These are phyloP conservation scores for Pichiaceae sp. DNA, from an alignment of 1,139 yeast species.

Conservation along the genomic window DNA sequence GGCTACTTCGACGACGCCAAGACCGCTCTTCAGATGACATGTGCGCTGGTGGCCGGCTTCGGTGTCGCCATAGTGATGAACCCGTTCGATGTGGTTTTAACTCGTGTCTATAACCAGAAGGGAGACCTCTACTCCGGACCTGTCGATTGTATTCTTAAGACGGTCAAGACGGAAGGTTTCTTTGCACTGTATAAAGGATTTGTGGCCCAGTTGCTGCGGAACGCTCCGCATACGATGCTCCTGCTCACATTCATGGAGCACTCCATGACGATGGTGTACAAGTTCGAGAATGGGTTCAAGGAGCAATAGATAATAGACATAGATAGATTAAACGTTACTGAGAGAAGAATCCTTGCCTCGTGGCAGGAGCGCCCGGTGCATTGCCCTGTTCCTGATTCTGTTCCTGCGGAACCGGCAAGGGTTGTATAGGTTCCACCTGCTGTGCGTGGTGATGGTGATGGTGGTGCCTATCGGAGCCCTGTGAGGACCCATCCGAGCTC, in stretches of 20 bases:
- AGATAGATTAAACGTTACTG: not conserved
- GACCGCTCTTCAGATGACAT: constrained; percentile 55
- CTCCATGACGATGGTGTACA: constrained; percentile 57
- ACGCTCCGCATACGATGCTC: constrained; percentile 91
- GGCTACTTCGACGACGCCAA: constrained; percentile 56
- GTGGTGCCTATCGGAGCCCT: constrained; percentile 5
- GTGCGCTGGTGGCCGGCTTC: constrained; percentile 77
- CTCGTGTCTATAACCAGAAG: constrained; percentile 91
- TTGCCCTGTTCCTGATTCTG: constrained; percentile 1
- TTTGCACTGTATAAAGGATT: constrained; percentile 90
- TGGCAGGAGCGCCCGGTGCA: constrained; percentile 1
- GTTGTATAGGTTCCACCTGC: constrained; percentile 2
- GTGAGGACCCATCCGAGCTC: constrained; percentile 6
- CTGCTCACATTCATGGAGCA: constrained; percentile 94
- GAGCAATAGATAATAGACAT: not conserved
- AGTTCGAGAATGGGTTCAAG: constrained; percentile 29
- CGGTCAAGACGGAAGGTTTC: constrained; percentile 76
- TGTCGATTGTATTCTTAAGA: constrained; percentile 78
- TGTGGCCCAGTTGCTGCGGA: constrained; percentile 82
- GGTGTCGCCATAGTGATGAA: constrained; percentile 96
- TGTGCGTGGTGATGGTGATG: constrained; percentile 2
- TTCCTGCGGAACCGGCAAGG: not conserved
- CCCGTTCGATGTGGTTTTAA: constrained; percentile 92
- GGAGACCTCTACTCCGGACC: constrained; percentile 84
- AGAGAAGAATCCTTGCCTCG: constrained; percentile 1